Percentiles rank a stretch among this genome's conserved stretches.
phyloP scores from a whole-genome alignment of 2,329 filamentous ascomycete species.

The Hypoxylon rubiginosum region DNA sequence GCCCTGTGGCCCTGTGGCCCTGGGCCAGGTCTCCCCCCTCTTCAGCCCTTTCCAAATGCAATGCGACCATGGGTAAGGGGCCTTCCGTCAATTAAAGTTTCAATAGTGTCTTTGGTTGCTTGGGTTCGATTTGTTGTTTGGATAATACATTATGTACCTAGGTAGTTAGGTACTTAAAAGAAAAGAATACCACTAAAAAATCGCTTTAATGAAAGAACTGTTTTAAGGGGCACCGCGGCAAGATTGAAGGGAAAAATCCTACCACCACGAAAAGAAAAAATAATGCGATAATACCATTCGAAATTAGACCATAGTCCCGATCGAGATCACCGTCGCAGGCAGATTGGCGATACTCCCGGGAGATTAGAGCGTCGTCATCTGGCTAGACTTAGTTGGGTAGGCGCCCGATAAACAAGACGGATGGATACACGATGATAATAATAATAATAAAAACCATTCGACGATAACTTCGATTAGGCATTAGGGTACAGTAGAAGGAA shows the following conservation, averaged over 20 bases:
- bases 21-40: background rate
- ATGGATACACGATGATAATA: background rate
- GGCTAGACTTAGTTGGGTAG: slow-evolving; percentile 34
- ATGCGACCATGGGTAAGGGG: slow-evolving; percentile 37
- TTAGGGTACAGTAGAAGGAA: background rate
- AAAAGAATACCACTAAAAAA: slow-evolving; percentile 2
- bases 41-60: slow-evolving; percentile 40
- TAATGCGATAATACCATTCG: background rate
- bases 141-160: too few relatives aligned
- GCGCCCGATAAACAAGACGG: background rate
- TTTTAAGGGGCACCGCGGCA: slow-evolving; percentile 41
- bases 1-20: background rate
- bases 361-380: slow-evolving; percentile 40
- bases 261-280: background rate
- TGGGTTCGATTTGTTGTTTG: too few relatives aligned
- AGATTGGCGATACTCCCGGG: slow-evolving; percentile 37
- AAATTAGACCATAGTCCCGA: slow-evolving; percentile 30
- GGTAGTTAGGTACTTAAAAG: background rate
- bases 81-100: slow-evolving; percentile 38
- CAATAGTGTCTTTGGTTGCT: slow-evolving; percentile 11
- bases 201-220: slow-evolving; percentile 39
- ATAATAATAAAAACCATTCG: background rate
- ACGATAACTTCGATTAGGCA: background rate
- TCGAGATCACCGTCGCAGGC: slow-evolving; percentile 35
- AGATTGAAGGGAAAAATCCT: slow-evolving; percentile 26